These are phyloP conservation scores for Oenanthe javanica DNA, from an alignment of 140 eudicot species.

Conservation along the genomic window DNA sequence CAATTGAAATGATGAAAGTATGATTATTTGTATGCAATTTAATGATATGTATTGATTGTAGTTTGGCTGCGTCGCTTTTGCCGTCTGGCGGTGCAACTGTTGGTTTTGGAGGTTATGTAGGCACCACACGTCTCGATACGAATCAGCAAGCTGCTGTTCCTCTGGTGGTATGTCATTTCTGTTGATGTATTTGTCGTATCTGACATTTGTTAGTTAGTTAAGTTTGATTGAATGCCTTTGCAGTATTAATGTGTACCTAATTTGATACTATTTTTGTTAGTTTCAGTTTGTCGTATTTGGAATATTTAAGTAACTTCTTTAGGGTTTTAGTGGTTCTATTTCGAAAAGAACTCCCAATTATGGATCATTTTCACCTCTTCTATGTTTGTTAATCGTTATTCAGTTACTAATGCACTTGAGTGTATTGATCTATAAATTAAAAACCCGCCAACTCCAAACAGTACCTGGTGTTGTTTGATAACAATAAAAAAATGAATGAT, in stretches of 20 bases:
- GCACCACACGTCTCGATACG: slow-evolving; percentile 66
- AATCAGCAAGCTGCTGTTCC: slow-evolving; percentile 32
- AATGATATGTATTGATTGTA: slow-evolving; percentile 20
- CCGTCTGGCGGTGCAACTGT: slow-evolving; percentile 70
- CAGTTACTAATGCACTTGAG: background rate
- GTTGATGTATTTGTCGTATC: background rate
- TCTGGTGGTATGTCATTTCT: slow-evolving; percentile 27
- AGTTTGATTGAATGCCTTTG: too few species aligned
- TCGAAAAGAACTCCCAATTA: background rate
- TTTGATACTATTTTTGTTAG: background rate
- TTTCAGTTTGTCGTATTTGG: background rate
- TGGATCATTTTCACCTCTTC: background rate
- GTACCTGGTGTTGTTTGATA: background rate
- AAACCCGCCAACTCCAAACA: background rate
- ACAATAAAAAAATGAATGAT: background rate
- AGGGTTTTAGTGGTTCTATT: background rate
- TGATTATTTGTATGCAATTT: background rate
- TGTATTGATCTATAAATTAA: background rate
- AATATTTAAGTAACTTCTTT: background rate
- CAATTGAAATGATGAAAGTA: background rate
- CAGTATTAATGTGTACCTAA: too few species aligned
- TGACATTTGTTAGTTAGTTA: too few species aligned
- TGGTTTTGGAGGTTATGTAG: slow-evolving; percentile 97
- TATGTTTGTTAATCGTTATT: background rate
- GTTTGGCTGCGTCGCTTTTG: slow-evolving; percentile 86